Evolutionary conservation across 108 stramenopile genomes (phyloP), one percentile per base, ranked within the genome.

Genomic region (Cyclotella cryptica): DNA sequence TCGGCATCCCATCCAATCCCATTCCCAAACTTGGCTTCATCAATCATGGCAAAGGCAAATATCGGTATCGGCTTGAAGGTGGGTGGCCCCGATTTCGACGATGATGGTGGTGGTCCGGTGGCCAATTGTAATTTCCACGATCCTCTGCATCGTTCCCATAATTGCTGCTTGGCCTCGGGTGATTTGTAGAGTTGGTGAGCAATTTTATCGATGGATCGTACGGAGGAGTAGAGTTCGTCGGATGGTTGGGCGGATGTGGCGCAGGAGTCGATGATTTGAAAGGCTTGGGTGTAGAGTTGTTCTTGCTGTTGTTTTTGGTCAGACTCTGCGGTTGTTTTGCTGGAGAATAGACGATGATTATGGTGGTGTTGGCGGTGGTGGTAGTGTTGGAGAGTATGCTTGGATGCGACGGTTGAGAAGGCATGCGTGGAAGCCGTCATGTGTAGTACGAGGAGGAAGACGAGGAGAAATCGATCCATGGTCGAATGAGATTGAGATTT

Each of bases 1-100:
- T 85, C 58, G 49, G 79, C 55, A 54, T 80, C 84, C 21, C 84
- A 47, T 26, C 88, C 88, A 45, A 89, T 71, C 10, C 88, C 88
- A 80, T 89, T 89, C 30, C 88, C 88, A 80, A 89, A 89, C 39
- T 73, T 80, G 1, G 47, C 66, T 30, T 89, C 88, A 40, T 89
- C 88, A 41, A 89, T 75, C 82, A 87, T 79, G 14, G 88, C 88
- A 77, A 72, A 89, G n/a, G 88, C 88, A 74, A 89, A 89, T 43
- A 89, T 87, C 47, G 88, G 88, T 9, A 89, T 78, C 13, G 84
- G 71, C 55, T 89, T 89, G 71, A 89, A 89, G 21, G 77, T 76
- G 15, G 62, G 61, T 42, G 62, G 61, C n/a, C 85, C 18, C 15
- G 76, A 30, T 52, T 76, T 22, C 86, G 86, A 53, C 82, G 84